These are phyloP conservation scores for Schrenkiella parvula DNA, from an alignment of 345 rosid genomes.

Conservation along the genomic window DNA sequence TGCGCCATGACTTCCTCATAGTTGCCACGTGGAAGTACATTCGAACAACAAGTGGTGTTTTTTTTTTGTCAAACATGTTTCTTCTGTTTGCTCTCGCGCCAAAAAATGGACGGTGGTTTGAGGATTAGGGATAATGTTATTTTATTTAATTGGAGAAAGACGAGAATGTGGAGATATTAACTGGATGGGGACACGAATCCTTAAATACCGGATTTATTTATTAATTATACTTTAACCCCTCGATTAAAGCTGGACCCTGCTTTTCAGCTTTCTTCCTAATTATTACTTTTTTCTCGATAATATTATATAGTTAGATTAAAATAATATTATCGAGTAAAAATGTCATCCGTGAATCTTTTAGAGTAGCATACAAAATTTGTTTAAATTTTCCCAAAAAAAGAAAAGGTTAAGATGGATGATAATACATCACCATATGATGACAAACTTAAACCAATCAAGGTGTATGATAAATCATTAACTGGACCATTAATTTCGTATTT, in stretches of 20 bases:
- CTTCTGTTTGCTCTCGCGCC: slow-evolving; percentile 26
- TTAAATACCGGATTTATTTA: slow-evolving; percentile 29
- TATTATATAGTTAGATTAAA: neutral
- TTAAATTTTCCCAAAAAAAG: neutral
- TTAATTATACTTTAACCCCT: neutral
- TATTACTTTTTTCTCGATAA: neutral
- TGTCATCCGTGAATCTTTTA: slow-evolving; percentile 15
- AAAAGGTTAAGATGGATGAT: neutral
- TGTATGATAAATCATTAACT: neutral
- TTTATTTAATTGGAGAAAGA: slow-evolving; percentile 15
- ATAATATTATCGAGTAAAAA: neutral
- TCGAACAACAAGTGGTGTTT: slow-evolving; percentile 13
- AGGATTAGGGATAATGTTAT: slow-evolving; percentile 12
- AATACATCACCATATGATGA: neutral
- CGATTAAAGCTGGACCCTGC: slow-evolving; percentile 23
- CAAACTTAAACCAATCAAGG: neutral
- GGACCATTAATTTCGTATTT: neutral
- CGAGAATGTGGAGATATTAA: slow-evolving; percentile 34
- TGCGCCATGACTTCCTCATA: neutral
- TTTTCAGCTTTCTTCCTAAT: slow-evolving; percentile 26
- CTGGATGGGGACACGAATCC: slow-evolving; percentile 36
- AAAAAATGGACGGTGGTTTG: slow-evolving; percentile 25
- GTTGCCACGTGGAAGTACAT: neutral
- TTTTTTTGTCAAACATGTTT: slow-evolving; percentile 19
- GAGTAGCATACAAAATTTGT: neutral